Evolutionary conservation across 352 stramenopile species (phyloP), one percentile per base, ranked within the genome.

Genomic region (Globisporangium perplexum): DNA sequence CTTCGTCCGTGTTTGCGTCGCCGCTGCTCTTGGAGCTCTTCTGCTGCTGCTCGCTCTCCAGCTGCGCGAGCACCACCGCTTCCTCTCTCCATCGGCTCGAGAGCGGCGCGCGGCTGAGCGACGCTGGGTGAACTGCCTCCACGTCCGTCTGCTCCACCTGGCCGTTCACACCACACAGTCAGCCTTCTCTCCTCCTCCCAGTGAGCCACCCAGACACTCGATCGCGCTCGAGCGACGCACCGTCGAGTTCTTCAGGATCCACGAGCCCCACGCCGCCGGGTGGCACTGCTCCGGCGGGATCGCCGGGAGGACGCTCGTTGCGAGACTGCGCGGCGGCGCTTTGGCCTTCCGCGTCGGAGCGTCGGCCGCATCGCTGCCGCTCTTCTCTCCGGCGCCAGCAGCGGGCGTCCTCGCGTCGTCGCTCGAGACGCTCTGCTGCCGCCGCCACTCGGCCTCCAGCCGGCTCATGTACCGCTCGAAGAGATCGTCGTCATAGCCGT

Each of bases 401-500:
- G 41, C 15, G 22, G 20, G 30, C 12, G 17, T 4, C 30, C 43
- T 57, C 1, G 24, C 7, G 24, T 41, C 28, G 31, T 53, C 26
- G 14, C 6, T 46, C 4, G 30, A 24, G 8, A 6, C 11, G 38
- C 62, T 31, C 1, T 51, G 55, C 18, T 63, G 42, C 15, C 38
- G 65, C 11, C 41, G 35, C 45, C 31, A 35, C 33, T 44, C 55
- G 28, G 46, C 23, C 55, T 86, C 69, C 11, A 93, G 51, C 7
- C 57, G 69, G 26, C 20, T 36, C 1, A 73, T 64, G 36, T 83
- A 91, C 0, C 68, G 57, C n/a, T 69, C 44, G 55, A 88, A 95
- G 47, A 78, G 52, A 35, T 83, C 71, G 43, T 93, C 84, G 50
- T 95, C 74, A 53, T 92, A 95, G 49, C 77, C 75, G 46, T 81